Percentiles rank a stretch among this genome's conserved stretches.
Evolutionary conservation across 768 basidiomycete species (phyloP).

Genomic region (Austroboletus eburneus): DNA sequence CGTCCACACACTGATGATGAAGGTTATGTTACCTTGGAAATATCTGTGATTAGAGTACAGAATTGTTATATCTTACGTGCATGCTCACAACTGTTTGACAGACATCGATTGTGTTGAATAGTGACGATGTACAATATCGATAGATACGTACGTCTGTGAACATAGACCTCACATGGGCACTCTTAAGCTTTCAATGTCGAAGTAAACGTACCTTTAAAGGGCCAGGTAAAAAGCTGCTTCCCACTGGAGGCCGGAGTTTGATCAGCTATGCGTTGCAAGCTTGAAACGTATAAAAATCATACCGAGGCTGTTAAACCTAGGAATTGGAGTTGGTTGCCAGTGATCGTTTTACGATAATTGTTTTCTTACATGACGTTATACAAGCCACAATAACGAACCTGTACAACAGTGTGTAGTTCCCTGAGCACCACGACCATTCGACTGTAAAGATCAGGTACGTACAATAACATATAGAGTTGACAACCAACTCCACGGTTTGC

Average conservation of each 20-base stretch:
- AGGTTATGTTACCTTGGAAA: slow-evolving; percentile 1
- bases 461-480: background rate
- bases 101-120: background rate
- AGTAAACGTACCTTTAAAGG: background rate
- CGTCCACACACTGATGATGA: background rate
- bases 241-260: background rate
- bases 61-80: background rate
- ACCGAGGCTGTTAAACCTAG: background rate
- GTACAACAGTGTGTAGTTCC: background rate
- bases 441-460: background rate
- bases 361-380: background rate
- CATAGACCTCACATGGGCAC: background rate
- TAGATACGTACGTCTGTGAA: background rate
- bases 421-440: background rate
- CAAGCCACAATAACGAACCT: slow-evolving; percentile 5
- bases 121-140: background rate
- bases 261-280: background rate
- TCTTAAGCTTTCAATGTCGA: background rate
- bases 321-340: background rate
- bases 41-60: background rate
- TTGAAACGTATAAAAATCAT: background rate
- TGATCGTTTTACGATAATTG: background rate
- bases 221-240: background rate
- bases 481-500: background rate
- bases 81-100: background rate